These are phyloP conservation scores for Iodosphaeria phyllophila DNA, from an alignment of 2,329 filamentous ascomycete species.

Conservation along the genomic window DNA sequence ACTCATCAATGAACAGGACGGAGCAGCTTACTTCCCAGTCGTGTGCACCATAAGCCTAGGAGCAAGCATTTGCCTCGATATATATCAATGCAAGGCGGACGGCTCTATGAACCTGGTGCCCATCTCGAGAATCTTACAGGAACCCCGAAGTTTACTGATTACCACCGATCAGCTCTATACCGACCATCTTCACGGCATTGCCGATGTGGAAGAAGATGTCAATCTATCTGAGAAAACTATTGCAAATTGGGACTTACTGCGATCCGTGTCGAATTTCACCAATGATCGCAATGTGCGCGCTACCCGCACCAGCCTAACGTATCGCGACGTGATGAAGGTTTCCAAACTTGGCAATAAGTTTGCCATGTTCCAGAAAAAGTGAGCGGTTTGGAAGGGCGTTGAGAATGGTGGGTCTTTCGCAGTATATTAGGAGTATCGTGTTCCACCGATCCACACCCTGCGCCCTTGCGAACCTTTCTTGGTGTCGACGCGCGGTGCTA, in stretches of 20 bases:
- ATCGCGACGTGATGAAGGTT: constrained; percentile 72
- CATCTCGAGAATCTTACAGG: constrained; percentile 51
- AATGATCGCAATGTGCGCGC: constrained; percentile 36
- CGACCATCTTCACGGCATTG: constrained; percentile 57
- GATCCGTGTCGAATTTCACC: constrained; percentile 23
- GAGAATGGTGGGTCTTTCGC: constrained; percentile 6
- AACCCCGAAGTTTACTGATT: constrained; percentile 63
- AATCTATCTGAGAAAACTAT: constrained; percentile 41
- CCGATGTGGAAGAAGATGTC: constrained; percentile 45
- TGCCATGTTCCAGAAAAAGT: constrained; percentile 26
- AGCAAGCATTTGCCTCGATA: constrained; percentile 56
- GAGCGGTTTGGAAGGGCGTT: too few species aligned
- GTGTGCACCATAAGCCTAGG: constrained; percentile 86
- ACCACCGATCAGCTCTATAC: constrained; percentile 52
- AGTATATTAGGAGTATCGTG: constrained; percentile 59
- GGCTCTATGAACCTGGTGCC: constrained; percentile 34
- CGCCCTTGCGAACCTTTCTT: constrained; percentile 49
- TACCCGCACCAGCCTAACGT: constrained; percentile 57
- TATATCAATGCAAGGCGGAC: constrained; percentile 46
- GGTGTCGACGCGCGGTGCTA: constrained; percentile 66
- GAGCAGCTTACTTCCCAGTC: constrained; percentile 66
- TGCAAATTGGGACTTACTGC: constrained; percentile 54
- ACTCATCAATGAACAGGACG: constrained; percentile 46
- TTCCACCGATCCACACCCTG: constrained; percentile 46
- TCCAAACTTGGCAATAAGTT: constrained; percentile 54